Conservation (phyloP, 139 green algal genomes). For the Klebsormidium nitens region DNA sequence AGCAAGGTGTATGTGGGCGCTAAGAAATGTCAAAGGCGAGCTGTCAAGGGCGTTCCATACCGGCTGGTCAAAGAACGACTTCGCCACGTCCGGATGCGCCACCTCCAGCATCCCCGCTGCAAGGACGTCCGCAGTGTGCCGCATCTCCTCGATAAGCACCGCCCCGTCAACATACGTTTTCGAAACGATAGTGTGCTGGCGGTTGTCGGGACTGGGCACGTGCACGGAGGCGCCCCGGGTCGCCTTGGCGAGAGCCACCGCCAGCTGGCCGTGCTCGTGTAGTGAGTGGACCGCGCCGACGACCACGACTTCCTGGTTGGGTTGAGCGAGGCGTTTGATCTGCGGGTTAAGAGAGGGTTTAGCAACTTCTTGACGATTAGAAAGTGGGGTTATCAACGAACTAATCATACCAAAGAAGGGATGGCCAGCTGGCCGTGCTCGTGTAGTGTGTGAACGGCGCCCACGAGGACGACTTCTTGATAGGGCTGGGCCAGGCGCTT, state of each 20-base stretch:
- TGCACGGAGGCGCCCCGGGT: not conserved
- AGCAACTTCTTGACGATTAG: too few species aligned
- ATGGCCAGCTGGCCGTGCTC: constrained; percentile 39
- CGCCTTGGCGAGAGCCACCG: constrained; percentile 32
- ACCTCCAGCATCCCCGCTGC: constrained; percentile 22
- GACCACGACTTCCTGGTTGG: constrained; percentile 38
- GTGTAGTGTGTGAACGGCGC: constrained; percentile 36
- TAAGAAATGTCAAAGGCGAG: too few species aligned
- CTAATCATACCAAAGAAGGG: too few species aligned
- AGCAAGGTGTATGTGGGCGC: too few species aligned
- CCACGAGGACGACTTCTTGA: constrained; percentile 40
- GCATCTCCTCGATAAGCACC: constrained; percentile 38
- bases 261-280: constrained; percentile 39
- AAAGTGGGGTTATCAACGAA: too few species aligned
- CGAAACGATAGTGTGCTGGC: not conserved
- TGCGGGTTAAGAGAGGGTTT: too few species aligned
- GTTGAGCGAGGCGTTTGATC: constrained; percentile 18
- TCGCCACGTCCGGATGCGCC: not conserved
- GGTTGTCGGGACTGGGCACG: not conserved
- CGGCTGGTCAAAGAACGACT: constrained; percentile 12
- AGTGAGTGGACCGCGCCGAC: constrained; percentile 32
- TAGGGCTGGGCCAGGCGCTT: constrained; percentile 18
- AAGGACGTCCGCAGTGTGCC: constrained; percentile 38
- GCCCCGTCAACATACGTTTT: constrained; percentile 8
- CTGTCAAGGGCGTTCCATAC: not conserved